phyloP scores from a whole-genome alignment of 805 yeast species.

The Maudiozyma turicensis region DNA sequence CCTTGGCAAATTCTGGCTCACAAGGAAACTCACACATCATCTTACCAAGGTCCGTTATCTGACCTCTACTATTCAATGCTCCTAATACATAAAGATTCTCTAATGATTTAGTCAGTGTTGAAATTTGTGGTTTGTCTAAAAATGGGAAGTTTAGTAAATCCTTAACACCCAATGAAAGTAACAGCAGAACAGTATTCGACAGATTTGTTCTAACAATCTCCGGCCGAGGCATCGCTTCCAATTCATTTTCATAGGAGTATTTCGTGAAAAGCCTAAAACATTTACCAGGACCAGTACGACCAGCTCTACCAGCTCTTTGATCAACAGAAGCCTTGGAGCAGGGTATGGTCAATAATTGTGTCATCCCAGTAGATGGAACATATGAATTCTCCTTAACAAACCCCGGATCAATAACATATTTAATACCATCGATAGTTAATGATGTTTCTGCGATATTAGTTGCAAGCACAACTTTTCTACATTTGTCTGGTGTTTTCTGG shows the following conservation, averaged over 20 bases:
- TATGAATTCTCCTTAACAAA: constrained; percentile 86
- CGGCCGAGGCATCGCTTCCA: constrained; percentile 74
- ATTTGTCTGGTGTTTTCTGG: constrained; percentile 71
- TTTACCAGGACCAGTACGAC: constrained; percentile 94
- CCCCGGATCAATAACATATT: constrained; percentile 90
- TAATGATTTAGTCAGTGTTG: constrained; percentile 61
- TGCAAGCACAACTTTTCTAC: constrained; percentile 83
- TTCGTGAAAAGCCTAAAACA: constrained; percentile 86
- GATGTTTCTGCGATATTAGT: constrained; percentile 98
- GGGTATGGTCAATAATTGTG: constrained; percentile 73
- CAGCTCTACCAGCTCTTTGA: constrained; percentile 97
- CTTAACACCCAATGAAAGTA: constrained; percentile 75
- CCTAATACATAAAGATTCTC: constrained; percentile 80
- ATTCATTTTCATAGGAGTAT: constrained; percentile 55
- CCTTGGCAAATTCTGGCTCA: constrained; percentile 82
- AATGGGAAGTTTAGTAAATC: constrained; percentile 80
- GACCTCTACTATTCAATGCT: constrained; percentile 73
- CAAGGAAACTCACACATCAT: constrained; percentile 89
- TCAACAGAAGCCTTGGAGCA: constrained; percentile 93
- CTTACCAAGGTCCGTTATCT: constrained; percentile 65
- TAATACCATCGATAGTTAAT: constrained; percentile 91
- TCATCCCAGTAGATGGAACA: constrained; percentile 84
- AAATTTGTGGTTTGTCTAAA: constrained; percentile 79
- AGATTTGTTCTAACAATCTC: constrained; percentile 85
- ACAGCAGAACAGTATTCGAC: constrained; percentile 60